Evolutionary conservation across 139 green algal species (phyloP), one percentile per base, ranked within the genome.

Genomic region (Eudorina sp.): DNA sequence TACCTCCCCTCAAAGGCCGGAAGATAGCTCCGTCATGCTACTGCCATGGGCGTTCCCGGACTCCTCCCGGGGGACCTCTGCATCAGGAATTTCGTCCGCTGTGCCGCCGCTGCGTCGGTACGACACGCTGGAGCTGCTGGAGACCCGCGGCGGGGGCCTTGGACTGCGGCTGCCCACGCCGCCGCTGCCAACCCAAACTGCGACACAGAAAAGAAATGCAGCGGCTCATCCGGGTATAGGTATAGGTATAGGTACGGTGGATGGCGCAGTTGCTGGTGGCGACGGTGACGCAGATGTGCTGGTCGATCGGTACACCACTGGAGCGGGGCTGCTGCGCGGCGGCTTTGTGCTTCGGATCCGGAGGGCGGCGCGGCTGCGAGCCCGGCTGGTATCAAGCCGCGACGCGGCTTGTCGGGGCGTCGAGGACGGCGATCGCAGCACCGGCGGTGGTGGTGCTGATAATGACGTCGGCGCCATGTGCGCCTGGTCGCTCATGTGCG

Each of bases 401-500:
- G n/a, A 2, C 1, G 19, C 66, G 9, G 66, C 34, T 29, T 45
- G 66, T 4, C 14, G 75, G 5, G 75, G 51, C 46, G 48, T 9
- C 3, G 48, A 9, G 75, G 75, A 31, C 75, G 75, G 13, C 19
- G 18, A 73, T 58, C 16, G 8, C 53, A 11, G 53, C 75, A 58
- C 27, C 11, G 40, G 5, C 25, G 25, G 85, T 29, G 58, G 68
- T 13, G 46, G 80, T 8, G 6, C 11, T 29, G 13, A 64, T 58
- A 25, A 1, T 46, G 23, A 46, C 70, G 77, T 25, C 19, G 53
- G 29, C 53, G 18, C 5, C 4, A 48, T 53, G 25, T 58, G 48
- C n/a, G 21, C 60, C 23, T 36, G 0, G 29, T 19, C 48, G 23
- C 36, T 88, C 55, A 60, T 97, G 64, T 96, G 96, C 80, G 48